Base-by-base conservation (phyloP, 225 moss, liverwort and hornwort genomes). In the Sphagnum tenellum region DNA sequence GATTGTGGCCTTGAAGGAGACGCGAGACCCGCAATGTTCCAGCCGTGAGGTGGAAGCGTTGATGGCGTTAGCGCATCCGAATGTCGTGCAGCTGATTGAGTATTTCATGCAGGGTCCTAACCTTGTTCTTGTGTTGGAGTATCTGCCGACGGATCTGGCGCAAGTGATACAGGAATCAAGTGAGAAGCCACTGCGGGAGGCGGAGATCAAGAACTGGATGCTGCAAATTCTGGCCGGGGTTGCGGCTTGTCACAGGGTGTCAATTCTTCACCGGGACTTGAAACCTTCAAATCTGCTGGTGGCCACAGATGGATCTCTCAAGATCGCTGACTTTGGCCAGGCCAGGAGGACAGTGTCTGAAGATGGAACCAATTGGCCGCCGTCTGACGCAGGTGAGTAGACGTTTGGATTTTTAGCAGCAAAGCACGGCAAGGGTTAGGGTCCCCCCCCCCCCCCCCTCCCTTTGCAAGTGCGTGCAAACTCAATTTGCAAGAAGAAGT, bases 301-400 rank as follows among this genome's bases (percentile, higher is more conserved):
- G 59, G 78, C 82, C 46, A 76, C 60, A 49, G 87, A 93, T 70
- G 89, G 98, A 64, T 76, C 67, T 64, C 74, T 98, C 3, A 98
- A 93, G 76, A 71, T 98, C 73, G 93, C 93, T 54, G 98, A 98
- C 74, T 98, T 98, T 55, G 98, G 98, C 50, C 87, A 85, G 72
- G 98, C 98, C 7, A 85, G 98, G 59, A 29, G 29, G 29, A 29
- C 29, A 29, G 29, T 29, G 29, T 29, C 29, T 29, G 29, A 29
- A 29, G 29, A 29, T 29, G 29, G 29, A 29, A 29, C 29, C 29
- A 29, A 29, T 29, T 29, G 29, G 29, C 29, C 29, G 29, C 29
- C 29, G 29, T 29, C 29, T 29, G 29, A 29, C 29, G 29, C 29
- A 29, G 29, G 29, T 29, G 29, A 29, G 29, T 29, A 29, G 1